These are phyloP conservation scores for Rhododendron williamsianum DNA, from an alignment of 148 eudicot genomes.

Conservation along the genomic window DNA sequence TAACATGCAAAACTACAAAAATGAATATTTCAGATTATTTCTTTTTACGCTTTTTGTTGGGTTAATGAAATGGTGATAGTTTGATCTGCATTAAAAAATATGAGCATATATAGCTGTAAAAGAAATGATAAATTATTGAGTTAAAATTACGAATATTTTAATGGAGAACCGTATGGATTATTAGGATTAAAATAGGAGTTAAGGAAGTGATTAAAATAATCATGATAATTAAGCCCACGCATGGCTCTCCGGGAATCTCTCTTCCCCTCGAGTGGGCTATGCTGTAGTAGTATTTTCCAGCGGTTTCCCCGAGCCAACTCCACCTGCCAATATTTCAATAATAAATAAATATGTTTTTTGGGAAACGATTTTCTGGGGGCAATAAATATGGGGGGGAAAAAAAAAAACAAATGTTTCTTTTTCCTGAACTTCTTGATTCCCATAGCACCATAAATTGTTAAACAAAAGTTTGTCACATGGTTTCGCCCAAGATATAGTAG, in stretches of 20 bases:
- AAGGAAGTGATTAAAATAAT: background rate
- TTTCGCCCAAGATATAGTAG: background rate
- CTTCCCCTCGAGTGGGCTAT: constrained; percentile 32
- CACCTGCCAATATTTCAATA: constrained; percentile 1
- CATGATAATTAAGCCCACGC: constrained; percentile 44
- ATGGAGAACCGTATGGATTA: background rate
- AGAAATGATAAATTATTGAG: too few relatives aligned
- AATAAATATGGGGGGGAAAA: too few relatives aligned
- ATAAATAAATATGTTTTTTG: background rate
- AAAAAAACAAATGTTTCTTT: background rate
- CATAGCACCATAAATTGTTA: background rate
- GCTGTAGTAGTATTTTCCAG: constrained; percentile 8
- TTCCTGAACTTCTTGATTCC: constrained; percentile 1
- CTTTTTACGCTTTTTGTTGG: background rate
- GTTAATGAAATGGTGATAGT: background rate
- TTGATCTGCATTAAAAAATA: too few relatives aligned
- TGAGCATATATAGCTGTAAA: background rate
- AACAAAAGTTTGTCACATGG: background rate
- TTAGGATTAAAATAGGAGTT: constrained; percentile 1
- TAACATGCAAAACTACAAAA: background rate
- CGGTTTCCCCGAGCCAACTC: background rate
- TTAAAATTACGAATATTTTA: background rate
- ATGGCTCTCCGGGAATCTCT: constrained; percentile 58
- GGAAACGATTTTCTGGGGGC: background rate
- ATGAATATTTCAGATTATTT: too few relatives aligned